These are phyloP conservation scores for Tremella mesenterica DNA, from an alignment of 768 basidiomycete species.

Conservation along the genomic window DNA sequence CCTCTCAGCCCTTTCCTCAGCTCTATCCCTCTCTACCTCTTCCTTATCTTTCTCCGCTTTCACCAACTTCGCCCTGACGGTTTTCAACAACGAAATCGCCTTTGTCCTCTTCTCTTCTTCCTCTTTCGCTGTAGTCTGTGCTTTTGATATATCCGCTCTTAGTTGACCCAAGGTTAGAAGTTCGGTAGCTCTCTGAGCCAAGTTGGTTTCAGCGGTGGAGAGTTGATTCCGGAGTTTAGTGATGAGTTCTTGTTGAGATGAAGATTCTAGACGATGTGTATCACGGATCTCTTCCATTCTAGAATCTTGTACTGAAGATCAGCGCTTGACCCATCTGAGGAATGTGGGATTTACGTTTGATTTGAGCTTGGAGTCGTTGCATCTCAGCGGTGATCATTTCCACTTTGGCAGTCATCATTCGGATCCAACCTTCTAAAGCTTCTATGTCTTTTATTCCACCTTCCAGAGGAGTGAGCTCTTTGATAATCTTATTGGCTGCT, in stretches of 20 bases:
- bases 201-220: slow-evolving; percentile 60
- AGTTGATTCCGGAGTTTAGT: slow-evolving; percentile 62
- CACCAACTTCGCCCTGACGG: slow-evolving; percentile 91
- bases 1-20: slow-evolving; percentile 51
- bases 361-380: slow-evolving; percentile 60
- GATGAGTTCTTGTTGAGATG: slow-evolving; percentile 69
- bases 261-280: slow-evolving; percentile 67
- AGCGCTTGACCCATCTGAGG: neutral
- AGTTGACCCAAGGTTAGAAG: slow-evolving; percentile 55
- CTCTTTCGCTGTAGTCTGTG: slow-evolving; percentile 63
- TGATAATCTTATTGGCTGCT: slow-evolving; percentile 54
- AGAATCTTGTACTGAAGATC: slow-evolving; percentile 64
- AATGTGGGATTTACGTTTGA: slow-evolving; percentile 54
- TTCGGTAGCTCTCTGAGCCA: slow-evolving; percentile 48
- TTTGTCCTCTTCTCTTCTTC: slow-evolving; percentile 97
- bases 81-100: slow-evolving; percentile 83
- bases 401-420: slow-evolving; percentile 57
- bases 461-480: slow-evolving; percentile 62
- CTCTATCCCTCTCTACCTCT: slow-evolving; percentile 60
- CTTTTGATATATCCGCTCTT: slow-evolving; percentile 57
- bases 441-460: slow-evolving; percentile 55
- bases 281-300: slow-evolving; percentile 76
- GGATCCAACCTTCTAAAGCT: slow-evolving; percentile 65
- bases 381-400: slow-evolving; percentile 76
- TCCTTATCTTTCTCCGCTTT: slow-evolving; percentile 92